Conservation (phyloP, 768 basidiomycete species). For the Auricularia sp. region DNA sequence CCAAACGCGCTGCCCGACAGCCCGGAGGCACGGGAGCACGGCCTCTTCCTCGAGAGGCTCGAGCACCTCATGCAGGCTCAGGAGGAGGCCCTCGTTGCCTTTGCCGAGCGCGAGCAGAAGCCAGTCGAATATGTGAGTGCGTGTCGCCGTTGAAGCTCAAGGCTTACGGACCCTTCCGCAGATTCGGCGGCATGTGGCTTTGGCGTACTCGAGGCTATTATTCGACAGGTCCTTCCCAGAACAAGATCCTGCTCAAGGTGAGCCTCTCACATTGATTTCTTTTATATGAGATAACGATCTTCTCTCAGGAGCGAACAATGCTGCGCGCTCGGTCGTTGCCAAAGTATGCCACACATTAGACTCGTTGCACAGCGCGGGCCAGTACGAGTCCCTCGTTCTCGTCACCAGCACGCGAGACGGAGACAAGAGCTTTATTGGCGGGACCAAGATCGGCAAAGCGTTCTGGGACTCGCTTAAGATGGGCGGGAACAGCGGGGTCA, state of each 20-base stretch:
- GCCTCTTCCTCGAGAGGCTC: not conserved
- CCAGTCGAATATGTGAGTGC: not conserved
- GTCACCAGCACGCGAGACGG: not conserved
- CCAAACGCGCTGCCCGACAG: not conserved
- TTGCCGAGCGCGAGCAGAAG: not conserved
- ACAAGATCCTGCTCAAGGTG: not conserved
- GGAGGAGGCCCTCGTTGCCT: not conserved
- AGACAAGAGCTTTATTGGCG: slow-evolving; percentile 1
- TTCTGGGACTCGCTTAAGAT: slow-evolving; percentile 1
- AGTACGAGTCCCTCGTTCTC: not conserved
- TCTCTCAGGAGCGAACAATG: not conserved
- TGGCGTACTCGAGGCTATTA: not conserved
- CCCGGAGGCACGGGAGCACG: not conserved
- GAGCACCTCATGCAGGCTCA: not conserved
- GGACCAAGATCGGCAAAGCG: slow-evolving; percentile 1
- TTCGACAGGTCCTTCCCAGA: not conserved
- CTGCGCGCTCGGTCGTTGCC: not conserved
- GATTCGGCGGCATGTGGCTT: slow-evolving; percentile 1
- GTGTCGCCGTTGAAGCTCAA: not conserved
- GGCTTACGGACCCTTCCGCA: not conserved
- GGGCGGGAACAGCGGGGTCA: slow-evolving; percentile 1
- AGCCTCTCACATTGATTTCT: not conserved
- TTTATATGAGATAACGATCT: too few species aligned
- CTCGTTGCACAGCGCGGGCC: not conserved
- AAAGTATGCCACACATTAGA: not conserved